A percentile compares a stretch with the other conserved stretches of the same genome.
These are phyloP conservation scores for Aspergillaceae sp. DNA, from an alignment of 2,329 filamentous ascomycete species.

Conservation along the genomic window DNA sequence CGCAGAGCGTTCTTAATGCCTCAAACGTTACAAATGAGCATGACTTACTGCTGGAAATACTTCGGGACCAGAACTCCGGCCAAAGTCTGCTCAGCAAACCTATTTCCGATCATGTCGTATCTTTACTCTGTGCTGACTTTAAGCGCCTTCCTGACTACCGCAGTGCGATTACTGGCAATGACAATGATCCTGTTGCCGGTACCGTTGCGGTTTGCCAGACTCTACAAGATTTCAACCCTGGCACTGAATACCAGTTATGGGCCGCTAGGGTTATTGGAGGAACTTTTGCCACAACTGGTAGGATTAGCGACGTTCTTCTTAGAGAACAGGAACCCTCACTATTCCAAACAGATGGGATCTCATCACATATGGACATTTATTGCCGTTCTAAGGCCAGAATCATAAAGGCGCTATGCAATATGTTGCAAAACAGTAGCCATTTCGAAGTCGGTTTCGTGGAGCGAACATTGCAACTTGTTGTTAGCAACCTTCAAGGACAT, in stretches of 20 bases:
- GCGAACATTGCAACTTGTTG: constrained; percentile 36
- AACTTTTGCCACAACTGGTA: constrained; percentile 69
- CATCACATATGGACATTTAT: constrained; percentile 6
- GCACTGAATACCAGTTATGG: constrained; percentile 70
- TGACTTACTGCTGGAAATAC: constrained; percentile 65
- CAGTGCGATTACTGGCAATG: constrained; percentile 61
- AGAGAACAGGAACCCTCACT: constrained; percentile 31
- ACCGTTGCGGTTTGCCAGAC: constrained; percentile 67
- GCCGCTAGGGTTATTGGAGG: constrained; percentile 75
- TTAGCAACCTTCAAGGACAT: constrained; percentile 24
- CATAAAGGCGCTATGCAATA: constrained; percentile 52
- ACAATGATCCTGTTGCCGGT: constrained; percentile 54
- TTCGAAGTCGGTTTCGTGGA: constrained; percentile 36
- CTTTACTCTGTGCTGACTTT: constrained; percentile 64
- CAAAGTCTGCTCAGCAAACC: constrained; percentile 63
- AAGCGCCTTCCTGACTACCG: constrained; percentile 48
- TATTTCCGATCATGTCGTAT: constrained; percentile 41
- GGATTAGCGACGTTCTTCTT: constrained; percentile 43
- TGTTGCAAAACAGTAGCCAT: constrained; percentile 52
- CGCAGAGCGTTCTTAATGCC: constrained; percentile 56
- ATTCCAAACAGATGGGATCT: constrained; percentile 10
- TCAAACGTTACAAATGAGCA: constrained; percentile 66
- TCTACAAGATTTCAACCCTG: constrained; percentile 55
- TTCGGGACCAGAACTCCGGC: constrained; percentile 60
- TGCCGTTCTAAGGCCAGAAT: constrained; percentile 53